These are phyloP conservation scores for Cryoendolithus antarcticus DNA, from an alignment of 2,329 filamentous ascomycete species.

Conservation along the genomic window DNA sequence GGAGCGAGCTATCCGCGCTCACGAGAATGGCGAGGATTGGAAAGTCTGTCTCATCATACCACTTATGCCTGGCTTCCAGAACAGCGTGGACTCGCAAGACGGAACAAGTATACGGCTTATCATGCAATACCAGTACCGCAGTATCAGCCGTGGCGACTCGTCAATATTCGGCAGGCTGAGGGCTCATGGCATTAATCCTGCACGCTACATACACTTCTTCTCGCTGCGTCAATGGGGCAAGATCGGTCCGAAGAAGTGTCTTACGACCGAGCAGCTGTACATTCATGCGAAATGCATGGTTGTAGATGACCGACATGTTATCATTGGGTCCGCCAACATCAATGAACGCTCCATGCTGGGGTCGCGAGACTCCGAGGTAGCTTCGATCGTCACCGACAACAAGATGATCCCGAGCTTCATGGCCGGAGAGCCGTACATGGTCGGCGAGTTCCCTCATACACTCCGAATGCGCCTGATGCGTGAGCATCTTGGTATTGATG, in stretches of 20 bases:
- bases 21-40: slow-evolving; percentile 79
- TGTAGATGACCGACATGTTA: slow-evolving; percentile 80
- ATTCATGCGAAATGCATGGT: slow-evolving; percentile 97
- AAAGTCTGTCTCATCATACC: slow-evolving; percentile 81
- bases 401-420: slow-evolving; percentile 88
- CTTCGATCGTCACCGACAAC: slow-evolving; percentile 79
- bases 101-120: slow-evolving; percentile 90
- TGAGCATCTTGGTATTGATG: slow-evolving; percentile 90
- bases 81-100: slow-evolving; percentile 85
- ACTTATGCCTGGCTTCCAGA: slow-evolving; percentile 96
- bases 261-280: slow-evolving; percentile 93
- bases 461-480: slow-evolving; percentile 89
- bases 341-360: slow-evolving; percentile 96
- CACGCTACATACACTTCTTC: slow-evolving; percentile 93
- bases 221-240: slow-evolving; percentile 85
- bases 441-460: slow-evolving; percentile 85
- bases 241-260: slow-evolving; percentile 66
- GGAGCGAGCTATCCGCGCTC: slow-evolving; percentile 75
- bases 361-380: slow-evolving; percentile 80
- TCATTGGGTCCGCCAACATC: slow-evolving; percentile 97
- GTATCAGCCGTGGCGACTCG: slow-evolving; percentile 82
- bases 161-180: slow-evolving; percentile 84
- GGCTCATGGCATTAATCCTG: slow-evolving; percentile 71
- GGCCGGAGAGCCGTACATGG: slow-evolving; percentile 77
- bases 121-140: slow-evolving; percentile 92